Evolutionary conservation across 1,284 basidiomycete genomes (phyloP).

Genomic region (Malassezia furfur): DNA sequence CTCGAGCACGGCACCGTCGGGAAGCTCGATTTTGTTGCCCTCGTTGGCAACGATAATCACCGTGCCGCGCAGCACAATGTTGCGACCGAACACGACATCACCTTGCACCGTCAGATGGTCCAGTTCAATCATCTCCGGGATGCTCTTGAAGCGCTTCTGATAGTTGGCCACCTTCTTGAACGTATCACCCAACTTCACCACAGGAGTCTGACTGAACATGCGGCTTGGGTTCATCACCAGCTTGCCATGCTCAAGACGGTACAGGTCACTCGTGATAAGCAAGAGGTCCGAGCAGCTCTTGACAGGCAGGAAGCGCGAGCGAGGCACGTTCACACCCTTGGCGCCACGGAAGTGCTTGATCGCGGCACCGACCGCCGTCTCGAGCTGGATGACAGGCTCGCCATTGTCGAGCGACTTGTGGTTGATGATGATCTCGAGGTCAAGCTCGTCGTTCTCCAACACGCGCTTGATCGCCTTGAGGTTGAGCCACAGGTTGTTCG

Average conservation of each 20-base stretch:
- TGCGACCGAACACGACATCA: slow-evolving; percentile 89
- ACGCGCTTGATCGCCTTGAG: slow-evolving; percentile 79
- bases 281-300: slow-evolving; percentile 60
- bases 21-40: slow-evolving; percentile 87
- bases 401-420: slow-evolving; percentile 60
- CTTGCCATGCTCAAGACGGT: slow-evolving; percentile 86
- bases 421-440: slow-evolving; percentile 88
- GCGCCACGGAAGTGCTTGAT: slow-evolving; percentile 90
- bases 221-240: slow-evolving; percentile 61
- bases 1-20: slow-evolving; percentile 87
- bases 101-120: slow-evolving; percentile 95
- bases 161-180: slow-evolving; percentile 81
- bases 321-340: slow-evolving; percentile 95
- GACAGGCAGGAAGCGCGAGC: slow-evolving; percentile 92
- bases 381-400: slow-evolving; percentile 77
- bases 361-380: slow-evolving; percentile 93
- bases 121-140: slow-evolving; percentile 70
- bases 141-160: slow-evolving; percentile 95
- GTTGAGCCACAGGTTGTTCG: slow-evolving; percentile 97
- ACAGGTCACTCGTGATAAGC: slow-evolving; percentile 93
- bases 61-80: slow-evolving; percentile 59
- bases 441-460: slow-evolving; percentile 72
- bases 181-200: slow-evolving; percentile 85
- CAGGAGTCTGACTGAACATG: slow-evolving; percentile 73
- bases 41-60: slow-evolving; percentile 70